Conservation (phyloP, 371 early-diverging fungal genomes). For the Choanephora cucurbitarum region DNA sequence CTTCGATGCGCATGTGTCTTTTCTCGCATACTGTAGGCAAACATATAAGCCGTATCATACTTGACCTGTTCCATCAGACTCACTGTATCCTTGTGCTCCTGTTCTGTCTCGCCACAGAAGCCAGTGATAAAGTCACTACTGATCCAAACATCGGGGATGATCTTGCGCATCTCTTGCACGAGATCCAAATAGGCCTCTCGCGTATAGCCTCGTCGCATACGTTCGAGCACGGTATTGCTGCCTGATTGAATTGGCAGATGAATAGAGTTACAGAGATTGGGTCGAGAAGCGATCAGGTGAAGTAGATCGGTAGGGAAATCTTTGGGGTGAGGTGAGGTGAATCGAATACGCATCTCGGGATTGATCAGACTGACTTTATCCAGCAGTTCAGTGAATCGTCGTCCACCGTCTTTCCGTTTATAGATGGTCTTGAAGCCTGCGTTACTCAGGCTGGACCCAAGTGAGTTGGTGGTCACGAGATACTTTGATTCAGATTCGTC, state of each 20-base stretch:
- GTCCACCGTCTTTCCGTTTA: conserved; percentile 74
- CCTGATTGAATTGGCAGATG: conserved; percentile 82
- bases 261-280: conserved; percentile 75
- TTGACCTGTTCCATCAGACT: conserved; percentile 66
- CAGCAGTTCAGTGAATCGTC: conserved; percentile 77
- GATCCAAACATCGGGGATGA: conserved; percentile 74
- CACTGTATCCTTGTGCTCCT: conserved; percentile 73
- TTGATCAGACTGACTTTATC: conserved; percentile 68
- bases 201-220: conserved; percentile 81
- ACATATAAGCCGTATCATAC: conserved; percentile 83
- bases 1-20: conserved; percentile 78
- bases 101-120: conserved; percentile 83
- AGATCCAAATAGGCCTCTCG: conserved; percentile 75
- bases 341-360: conserved; percentile 79
- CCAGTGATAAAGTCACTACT: conserved; percentile 80
- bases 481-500: conserved; percentile 63
- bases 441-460: conserved; percentile 52
- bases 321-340: conserved; percentile 84
- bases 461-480: conserved; percentile 36
- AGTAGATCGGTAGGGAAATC: conserved; percentile 79
- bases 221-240: conserved; percentile 61
- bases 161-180: conserved; percentile 61
- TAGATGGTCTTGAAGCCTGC: conserved; percentile 79
- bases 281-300: conserved; percentile 63
- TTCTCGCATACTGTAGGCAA: conserved; percentile 80